phyloP scores from a whole-genome alignment of 371 early-diverging fungal species.

The Actinomucor elegans region DNA sequence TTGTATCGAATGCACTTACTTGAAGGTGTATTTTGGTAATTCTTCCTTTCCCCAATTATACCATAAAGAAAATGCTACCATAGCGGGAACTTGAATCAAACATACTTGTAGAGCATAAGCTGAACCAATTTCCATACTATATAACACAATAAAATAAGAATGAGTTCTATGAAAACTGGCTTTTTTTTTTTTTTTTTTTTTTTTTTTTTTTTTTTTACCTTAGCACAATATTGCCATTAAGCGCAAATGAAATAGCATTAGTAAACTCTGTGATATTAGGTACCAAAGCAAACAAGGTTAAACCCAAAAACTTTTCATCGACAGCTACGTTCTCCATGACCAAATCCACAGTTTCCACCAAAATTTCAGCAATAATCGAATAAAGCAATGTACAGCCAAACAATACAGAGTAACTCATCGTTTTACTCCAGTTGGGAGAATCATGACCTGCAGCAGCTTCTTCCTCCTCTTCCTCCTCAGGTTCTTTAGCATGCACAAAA shows the following conservation, averaged over 20 bases:
- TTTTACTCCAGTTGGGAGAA: conserved; percentile 88
- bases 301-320: conserved; percentile 87
- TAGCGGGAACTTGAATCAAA: conserved; percentile 89
- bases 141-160: not conserved
- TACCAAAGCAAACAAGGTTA: conserved; percentile 93
- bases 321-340: conserved; percentile 66
- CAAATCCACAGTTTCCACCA: conserved; percentile 76
- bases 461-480: conserved; percentile 61
- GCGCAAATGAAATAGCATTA: conserved; percentile 95
- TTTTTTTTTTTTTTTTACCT: conserved; percentile 37
- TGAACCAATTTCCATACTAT: conserved; percentile 89
- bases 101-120: conserved; percentile 96
- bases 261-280: conserved; percentile 96
- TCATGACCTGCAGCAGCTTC: conserved; percentile 86
- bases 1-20: conserved; percentile 27
- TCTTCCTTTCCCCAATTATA: conserved; percentile 54
- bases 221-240: conserved; percentile 89
- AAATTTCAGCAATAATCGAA: conserved; percentile 84
- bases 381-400: conserved; percentile 84
- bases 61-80: conserved; percentile 86
- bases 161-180: not conserved
- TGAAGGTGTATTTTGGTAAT: conserved; percentile 41
- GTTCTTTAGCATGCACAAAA: conserved; percentile 49
- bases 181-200: conserved; percentile 2
- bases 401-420: conserved; percentile 78